phyloP scores from a whole-genome alignment of 1,139 yeast genomes.

The Hyphopichia buzzinii region DNA sequence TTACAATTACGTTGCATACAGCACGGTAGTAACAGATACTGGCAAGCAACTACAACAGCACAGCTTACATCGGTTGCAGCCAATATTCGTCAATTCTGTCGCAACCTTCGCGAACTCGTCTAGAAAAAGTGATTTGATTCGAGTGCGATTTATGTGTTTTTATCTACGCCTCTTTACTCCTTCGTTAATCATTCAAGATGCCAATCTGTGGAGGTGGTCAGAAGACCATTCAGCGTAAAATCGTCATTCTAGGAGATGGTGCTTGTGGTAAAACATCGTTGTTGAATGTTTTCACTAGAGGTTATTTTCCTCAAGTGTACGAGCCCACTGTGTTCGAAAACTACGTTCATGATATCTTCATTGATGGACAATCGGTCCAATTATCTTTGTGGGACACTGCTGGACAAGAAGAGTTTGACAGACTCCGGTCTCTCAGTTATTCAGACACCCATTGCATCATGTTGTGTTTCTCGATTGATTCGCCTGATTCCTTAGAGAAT shows the following conservation, averaged over 20 bases:
- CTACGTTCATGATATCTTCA: constrained; percentile 94
- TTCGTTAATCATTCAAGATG: constrained; percentile 31
- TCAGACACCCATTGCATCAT: constrained; percentile 96
- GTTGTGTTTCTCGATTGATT: constrained; percentile 94
- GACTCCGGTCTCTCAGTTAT: constrained; percentile 84
- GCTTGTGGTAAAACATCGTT: constrained; percentile 61
- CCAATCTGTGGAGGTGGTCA: constrained; percentile 69
- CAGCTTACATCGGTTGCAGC: too few relatives aligned
- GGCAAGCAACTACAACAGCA: too few relatives aligned
- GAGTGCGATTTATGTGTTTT: background rate
- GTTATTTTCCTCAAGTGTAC: constrained; percentile 96
- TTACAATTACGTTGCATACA: too few relatives aligned
- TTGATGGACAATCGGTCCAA: constrained; percentile 91
- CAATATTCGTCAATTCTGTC: too few relatives aligned
- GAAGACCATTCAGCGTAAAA: constrained; percentile 80
- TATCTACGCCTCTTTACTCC: background rate
- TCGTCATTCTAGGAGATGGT: constrained; percentile 97
- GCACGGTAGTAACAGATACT: too few relatives aligned
- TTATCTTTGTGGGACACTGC: constrained; percentile 98
- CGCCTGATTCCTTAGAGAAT: constrained; percentile 90
- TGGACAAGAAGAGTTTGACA: constrained; percentile 97
- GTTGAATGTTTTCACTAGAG: constrained; percentile 92
- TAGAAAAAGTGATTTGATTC: too few relatives aligned
- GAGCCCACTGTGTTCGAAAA: constrained; percentile 98
- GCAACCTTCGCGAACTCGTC: too few relatives aligned